Evolutionary conservation across 768 basidiomycete genomes (phyloP).

Genomic region (Calocybe cyanea): DNA sequence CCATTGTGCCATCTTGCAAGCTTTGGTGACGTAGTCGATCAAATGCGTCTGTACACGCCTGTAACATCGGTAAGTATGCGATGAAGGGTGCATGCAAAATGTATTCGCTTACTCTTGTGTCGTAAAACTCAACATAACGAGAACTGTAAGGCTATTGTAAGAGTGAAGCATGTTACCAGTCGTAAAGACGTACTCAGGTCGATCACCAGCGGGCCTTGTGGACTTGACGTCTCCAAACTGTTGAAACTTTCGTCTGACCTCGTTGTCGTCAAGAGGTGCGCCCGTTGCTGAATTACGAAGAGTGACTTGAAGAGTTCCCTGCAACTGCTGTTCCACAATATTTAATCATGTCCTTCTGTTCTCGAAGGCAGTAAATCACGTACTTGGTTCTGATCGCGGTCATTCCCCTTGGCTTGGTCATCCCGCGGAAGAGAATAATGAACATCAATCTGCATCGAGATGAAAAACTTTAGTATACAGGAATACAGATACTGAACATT

Average conservation of each 20-base stretch:
- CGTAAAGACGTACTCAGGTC: constrained; percentile 46
- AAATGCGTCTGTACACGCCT: constrained; percentile 78
- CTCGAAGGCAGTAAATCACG: constrained; percentile 6
- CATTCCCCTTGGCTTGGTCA: constrained; percentile 64
- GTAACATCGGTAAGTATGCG: neutral
- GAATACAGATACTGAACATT: constrained; percentile 4
- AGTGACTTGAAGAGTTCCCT: constrained; percentile 82
- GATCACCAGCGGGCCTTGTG: constrained; percentile 62
- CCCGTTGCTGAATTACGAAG: constrained; percentile 67
- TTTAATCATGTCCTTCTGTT: neutral
- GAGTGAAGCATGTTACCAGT: neutral
- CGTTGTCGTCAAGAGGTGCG: constrained; percentile 75
- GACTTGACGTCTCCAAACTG: constrained; percentile 89
- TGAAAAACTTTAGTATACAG: constrained; percentile 20
- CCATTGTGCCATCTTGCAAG: constrained; percentile 83
- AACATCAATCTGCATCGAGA: constrained; percentile 79
- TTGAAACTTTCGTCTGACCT: constrained; percentile 82
- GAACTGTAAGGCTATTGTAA: constrained; percentile 49
- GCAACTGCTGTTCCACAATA: constrained; percentile 48
- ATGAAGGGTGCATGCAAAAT: constrained; percentile 8
- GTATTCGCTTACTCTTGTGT: constrained; percentile 61
- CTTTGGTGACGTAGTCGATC: constrained; percentile 78
- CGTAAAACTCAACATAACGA: constrained; percentile 91
- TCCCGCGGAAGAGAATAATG: constrained; percentile 95
- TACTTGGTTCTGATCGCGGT: constrained; percentile 84